Evolutionary conservation across 371 early-diverging fungal genomes (phyloP).

Genomic region (Apophysomyces variabilis): DNA sequence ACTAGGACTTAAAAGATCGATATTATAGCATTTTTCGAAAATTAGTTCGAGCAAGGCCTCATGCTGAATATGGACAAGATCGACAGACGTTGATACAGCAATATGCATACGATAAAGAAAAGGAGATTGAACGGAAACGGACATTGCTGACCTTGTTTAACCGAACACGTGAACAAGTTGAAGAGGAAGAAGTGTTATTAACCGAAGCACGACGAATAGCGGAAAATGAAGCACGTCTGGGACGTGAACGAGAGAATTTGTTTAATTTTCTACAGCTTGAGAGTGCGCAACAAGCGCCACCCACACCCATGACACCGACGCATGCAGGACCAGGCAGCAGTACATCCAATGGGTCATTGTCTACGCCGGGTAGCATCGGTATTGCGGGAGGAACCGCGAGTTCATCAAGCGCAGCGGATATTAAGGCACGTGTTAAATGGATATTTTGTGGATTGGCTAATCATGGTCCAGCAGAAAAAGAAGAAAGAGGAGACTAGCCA

Average conservation of each 20-base stretch:
- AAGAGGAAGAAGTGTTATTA: slow-evolving; percentile 84
- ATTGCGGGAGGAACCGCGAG: slow-evolving; percentile 42
- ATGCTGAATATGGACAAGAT: slow-evolving; percentile 27
- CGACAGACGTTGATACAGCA: slow-evolving; percentile 37
- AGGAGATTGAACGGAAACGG: slow-evolving; percentile 81
- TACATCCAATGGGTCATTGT: slow-evolving; percentile 25
- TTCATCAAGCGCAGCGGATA: slow-evolving; percentile 21
- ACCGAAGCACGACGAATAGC: slow-evolving; percentile 80
- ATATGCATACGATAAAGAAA: slow-evolving; percentile 61
- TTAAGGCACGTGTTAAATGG: slow-evolving; percentile 23
- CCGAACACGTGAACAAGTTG: slow-evolving; percentile 80
- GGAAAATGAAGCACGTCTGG: slow-evolving; percentile 71
- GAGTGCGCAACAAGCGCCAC: slow-evolving; percentile 50
- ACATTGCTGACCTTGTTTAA: slow-evolving; percentile 70
- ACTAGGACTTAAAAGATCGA: slow-evolving; percentile 83
- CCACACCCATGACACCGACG: slow-evolving; percentile 45
- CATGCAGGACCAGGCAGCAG: slow-evolving; percentile 24
- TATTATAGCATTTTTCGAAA: slow-evolving; percentile 70
- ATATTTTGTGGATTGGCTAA: neutral
- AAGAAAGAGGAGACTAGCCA: slow-evolving; percentile 30
- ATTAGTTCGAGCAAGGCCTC: slow-evolving; percentile 51
- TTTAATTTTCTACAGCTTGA: slow-evolving; percentile 61
- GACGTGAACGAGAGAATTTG: slow-evolving; percentile 75
- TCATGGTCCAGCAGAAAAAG: slow-evolving; percentile 32
- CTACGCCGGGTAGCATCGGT: slow-evolving; percentile 41